phyloP scores from a whole-genome alignment of 1,284 basidiomycete species.

The Tremellales sp. region DNA sequence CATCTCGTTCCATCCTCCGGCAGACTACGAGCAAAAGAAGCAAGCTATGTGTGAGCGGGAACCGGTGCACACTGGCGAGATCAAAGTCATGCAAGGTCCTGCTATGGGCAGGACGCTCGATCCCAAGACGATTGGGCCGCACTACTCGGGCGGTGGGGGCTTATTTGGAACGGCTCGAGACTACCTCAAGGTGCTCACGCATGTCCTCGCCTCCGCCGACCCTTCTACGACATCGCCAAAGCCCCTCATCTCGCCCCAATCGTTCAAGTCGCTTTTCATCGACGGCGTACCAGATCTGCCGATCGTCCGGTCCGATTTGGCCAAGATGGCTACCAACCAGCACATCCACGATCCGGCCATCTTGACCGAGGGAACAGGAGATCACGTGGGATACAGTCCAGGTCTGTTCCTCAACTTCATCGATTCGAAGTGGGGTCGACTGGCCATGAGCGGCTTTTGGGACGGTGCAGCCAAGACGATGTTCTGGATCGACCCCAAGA shows the following conservation, averaged over 20 bases:
- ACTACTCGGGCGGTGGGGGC: slow-evolving; percentile 30
- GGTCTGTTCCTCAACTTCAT: slow-evolving; percentile 13
- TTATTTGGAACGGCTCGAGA: slow-evolving; percentile 31
- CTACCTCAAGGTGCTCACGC: slow-evolving; percentile 31
- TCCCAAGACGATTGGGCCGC: slow-evolving; percentile 1
- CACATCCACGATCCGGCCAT: slow-evolving; percentile 13
- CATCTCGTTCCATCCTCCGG: slow-evolving; percentile 29
- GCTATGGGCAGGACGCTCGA: slow-evolving; percentile 10
- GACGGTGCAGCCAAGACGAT: slow-evolving; percentile 29
- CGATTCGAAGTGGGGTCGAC: slow-evolving; percentile 21
- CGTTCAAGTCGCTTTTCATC: slow-evolving; percentile 28
- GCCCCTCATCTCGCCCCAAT: slow-evolving; percentile 18
- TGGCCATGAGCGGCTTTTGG: slow-evolving; percentile 29
- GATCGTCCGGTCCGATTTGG: slow-evolving; percentile 9
- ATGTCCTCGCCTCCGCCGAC: slow-evolving; percentile 23
- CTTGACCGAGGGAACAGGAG: slow-evolving; percentile 11
- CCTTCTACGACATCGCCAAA: slow-evolving; percentile 6
- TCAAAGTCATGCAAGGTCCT: slow-evolving; percentile 4
- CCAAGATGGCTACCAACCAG: slow-evolving; percentile 7
- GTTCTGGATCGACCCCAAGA: slow-evolving; percentile 35
- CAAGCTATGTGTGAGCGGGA: slow-evolving; percentile 17
- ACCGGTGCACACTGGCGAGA: slow-evolving; percentile 4
- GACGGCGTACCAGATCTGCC: slow-evolving; percentile 10
- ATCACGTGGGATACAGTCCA: slow-evolving; percentile 13
- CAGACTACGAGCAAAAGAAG: slow-evolving; percentile 15